Evolutionary conservation across 306 rosid genomes (phyloP), one percentile per base, ranked within the genome.

Genomic region (Vicia villosa): DNA sequence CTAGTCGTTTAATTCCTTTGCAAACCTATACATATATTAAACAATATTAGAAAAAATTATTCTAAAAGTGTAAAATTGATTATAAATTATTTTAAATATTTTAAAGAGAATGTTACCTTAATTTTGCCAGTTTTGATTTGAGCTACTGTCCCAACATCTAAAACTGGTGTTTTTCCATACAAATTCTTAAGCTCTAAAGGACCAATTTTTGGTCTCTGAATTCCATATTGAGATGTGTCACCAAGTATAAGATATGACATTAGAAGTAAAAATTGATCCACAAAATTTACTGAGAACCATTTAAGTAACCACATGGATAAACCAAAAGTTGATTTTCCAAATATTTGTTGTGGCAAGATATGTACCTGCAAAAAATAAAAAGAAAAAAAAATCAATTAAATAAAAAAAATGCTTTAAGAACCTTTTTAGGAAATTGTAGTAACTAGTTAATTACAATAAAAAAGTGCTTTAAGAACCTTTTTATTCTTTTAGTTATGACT

Each of bases 281-380:
- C 99, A 50, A 91, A 34, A 22, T 84, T 61, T 73, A 89, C 59
- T 4, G 99, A 97, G 12, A 95, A 73, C 92, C 96, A 87, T 82
- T 86, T 95, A 15, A 88, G 88, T 74, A 95, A 81, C 73, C 84
- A 86, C 93, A 89, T 91, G 2, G 99, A 91, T 72, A 91, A 73
- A n/a, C 95, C 91, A 84, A 95, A 95, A 20, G 96, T 95, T 70
- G 99, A 95, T 88, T 80, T 87, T 80, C 99, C 99, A 6, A 95
- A 65, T 82, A 95, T 89, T 74, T 89, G 90, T 43, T 89, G 96
- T 37, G 99, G 99, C 81, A 95, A 79, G 55, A 91, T 86, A 75
- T 95, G 99, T 74, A 95, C 93, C 99, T 95, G 77, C 81, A 69
- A 2, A 61, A 56, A 70, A 13, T 6, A 5, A 6, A 28, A 46